A percentile compares a stretch with the other conserved stretches of the same genome.
Conservation (phyloP, 495 filamentous ascomycete species). For the Lasiosphaeria miniovina region DNA sequence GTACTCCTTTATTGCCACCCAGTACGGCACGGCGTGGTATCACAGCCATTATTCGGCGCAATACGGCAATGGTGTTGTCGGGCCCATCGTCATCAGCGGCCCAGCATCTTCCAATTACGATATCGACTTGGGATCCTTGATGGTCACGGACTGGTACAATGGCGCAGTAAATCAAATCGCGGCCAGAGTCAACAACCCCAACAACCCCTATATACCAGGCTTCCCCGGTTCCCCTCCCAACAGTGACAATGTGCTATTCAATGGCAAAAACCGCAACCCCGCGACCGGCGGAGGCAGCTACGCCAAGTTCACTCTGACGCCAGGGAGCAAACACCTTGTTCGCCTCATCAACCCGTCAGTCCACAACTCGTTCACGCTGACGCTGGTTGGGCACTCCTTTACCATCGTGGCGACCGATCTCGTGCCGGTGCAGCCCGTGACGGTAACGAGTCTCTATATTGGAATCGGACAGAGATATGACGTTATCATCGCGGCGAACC, state of each 20-base stretch:
- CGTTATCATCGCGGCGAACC: conserved; percentile 59
- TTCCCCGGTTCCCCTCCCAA: conserved; percentile 31
- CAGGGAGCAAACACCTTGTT: conserved; percentile 45
- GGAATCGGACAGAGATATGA: conserved; percentile 67
- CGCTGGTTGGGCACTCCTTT: conserved; percentile 48
- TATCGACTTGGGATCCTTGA: conserved; percentile 43
- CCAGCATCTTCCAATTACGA: conserved; percentile 53
- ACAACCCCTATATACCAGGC: conserved; percentile 29
- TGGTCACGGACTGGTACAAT: conserved; percentile 46
- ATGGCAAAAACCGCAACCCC: conserved; percentile 43
- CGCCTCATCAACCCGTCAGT: conserved; percentile 51
- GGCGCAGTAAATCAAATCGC: conserved; percentile 23
- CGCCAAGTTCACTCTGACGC: conserved; percentile 33
- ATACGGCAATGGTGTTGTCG: conserved; percentile 48
- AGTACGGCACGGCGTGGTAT: conserved; percentile 48
- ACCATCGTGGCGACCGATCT: conserved; percentile 49
- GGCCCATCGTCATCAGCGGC: conserved; percentile 55
- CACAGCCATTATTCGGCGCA: conserved; percentile 56
- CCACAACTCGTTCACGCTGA: conserved; percentile 30
- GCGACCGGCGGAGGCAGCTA: conserved; percentile 27
- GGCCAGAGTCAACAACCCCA: conserved; percentile 20
- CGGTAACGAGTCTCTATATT: conserved; percentile 43
- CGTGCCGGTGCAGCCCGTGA: conserved; percentile 47
- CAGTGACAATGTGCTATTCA: conserved; percentile 33
- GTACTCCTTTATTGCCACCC: conserved; percentile 48